Evolutionary conservation across 495 filamentous ascomycete genomes (phyloP), one percentile per base, ranked within the genome.

Genomic region (Sordaria brevicollis): DNA sequence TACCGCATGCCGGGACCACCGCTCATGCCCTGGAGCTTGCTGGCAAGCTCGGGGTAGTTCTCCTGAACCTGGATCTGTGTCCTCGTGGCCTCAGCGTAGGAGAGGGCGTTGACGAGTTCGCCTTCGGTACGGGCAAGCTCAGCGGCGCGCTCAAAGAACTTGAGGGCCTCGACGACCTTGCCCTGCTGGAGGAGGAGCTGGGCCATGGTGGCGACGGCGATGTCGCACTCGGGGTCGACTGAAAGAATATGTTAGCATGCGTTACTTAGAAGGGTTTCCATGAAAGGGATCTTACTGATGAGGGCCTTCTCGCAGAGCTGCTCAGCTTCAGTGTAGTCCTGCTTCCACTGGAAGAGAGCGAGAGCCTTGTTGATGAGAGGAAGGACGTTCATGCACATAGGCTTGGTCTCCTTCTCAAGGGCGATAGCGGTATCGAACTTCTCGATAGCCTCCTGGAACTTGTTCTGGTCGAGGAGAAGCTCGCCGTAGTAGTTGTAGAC

Each of bases 401-500:
- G 93, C 83, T 96, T 97, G 70, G 88, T 89, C 80, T 92, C 87
- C 85, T 93, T 94, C 85, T 99, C 95, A 90, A 98, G 96, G 78
- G 97, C 94, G 65, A 98, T 92, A 1, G 96, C 95, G 65, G 88
- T 95, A 77, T 99, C 95, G 76, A 99, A 99, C 83, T 97, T 97
- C 82, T 97, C 91, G 72, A 99, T 96, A 13, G 95, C 95, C 77
- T 98, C 95, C 66, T 91, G 84, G 79, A 88, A 97, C 82, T 97
- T 96, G 79, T 91, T 88, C 84, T 99, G 95, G 83, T 99, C 95
- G 25, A 99, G 88, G 29, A 99, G 85, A n/a, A 99, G 87, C 81
- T 99, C 95, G 76, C 95, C 95, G 73, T 96, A 98, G 87, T 98
- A 99, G 84, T 99, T 99, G 84, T 98, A 99, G 3, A 99, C 95